Base-by-base conservation (phyloP, 2,329 filamentous ascomycete species). In the Ambrosiella xylebori region DNA sequence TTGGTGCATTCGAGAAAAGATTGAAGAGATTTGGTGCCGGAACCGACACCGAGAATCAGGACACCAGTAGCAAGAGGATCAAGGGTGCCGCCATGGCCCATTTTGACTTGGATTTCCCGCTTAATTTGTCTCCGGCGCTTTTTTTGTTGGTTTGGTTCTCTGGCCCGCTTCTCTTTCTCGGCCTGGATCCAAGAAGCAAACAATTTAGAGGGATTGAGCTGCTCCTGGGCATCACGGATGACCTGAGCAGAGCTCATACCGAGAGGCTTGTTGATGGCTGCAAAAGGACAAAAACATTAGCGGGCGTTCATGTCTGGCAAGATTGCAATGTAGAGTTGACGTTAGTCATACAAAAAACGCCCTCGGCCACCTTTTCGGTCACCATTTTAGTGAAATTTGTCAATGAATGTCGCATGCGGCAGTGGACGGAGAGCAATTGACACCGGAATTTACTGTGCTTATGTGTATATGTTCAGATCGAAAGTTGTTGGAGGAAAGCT, bases 41-140 rank as follows among this genome's bases (percentile, higher is more conserved):
- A 82, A 40, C 91, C 93, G 56, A 96, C 77, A 58, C 91, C 93
- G 6, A 93, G 76, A 62, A 97, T 89, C 54, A 98, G 78, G 27
- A 98, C 87, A 51, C 93, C 93, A 1, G 90, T 95, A 7, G 93
- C 93, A 65, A 96, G 78, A 35, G 93, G 93, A 67, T 98, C 93
- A 15, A 98, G 78, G 1, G 93, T 98, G 49, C 93, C 93, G 61
- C 93, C 93, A 71, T 98, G 93, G 39, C 93, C 93, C 66, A 97
- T 86, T 74, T 97, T 98, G 64, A 97, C 84, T 62, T 87, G 80
- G 4, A 84, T 68, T 1, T 77, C 74, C 64, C 77, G 77, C 68
- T 80, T 79, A 62, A 76, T 75, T 52, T 71, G 71, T 62, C 73
- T 72, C 61, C 81, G 77, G 61, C 83, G 78, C 64, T 77, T 75